A percentile compares a stretch with the other conserved stretches of the same genome.
Conservation (phyloP, 805 yeast species). For the Pichia ethanolica region DNA sequence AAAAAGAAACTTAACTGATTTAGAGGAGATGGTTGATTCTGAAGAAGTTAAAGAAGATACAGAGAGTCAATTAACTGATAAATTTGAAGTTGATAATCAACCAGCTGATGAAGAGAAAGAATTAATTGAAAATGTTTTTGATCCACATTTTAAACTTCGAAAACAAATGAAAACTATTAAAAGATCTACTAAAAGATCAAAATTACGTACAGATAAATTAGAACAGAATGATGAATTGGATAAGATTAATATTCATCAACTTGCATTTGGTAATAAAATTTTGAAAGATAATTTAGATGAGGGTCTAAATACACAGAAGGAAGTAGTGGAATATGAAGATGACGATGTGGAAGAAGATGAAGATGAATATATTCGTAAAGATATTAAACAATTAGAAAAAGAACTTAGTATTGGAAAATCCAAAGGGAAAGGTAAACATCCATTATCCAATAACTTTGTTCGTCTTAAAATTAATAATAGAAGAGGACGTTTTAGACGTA, state of each 20-base stretch:
- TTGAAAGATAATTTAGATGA: not conserved
- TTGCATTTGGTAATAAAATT: constrained; percentile 15
- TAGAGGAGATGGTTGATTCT: constrained; percentile 1
- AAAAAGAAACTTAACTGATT: constrained; percentile 6
- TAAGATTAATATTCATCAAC: constrained; percentile 36
- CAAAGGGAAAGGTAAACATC: constrained; percentile 18
- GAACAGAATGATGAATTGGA: constrained; percentile 26
- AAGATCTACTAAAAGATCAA: constrained; percentile 45
- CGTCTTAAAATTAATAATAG: constrained; percentile 26
- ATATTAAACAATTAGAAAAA: constrained; percentile 9
- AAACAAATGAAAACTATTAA: constrained; percentile 40
- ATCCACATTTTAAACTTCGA: constrained; percentile 10
- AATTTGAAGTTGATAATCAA: not conserved
- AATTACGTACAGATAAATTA: constrained; percentile 34
- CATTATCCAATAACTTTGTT: constrained; percentile 30
- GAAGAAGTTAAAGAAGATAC: not conserved
- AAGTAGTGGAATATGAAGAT: constrained; percentile 11
- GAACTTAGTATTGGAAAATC: constrained; percentile 14
- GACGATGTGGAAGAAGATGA: constrained; percentile 6
- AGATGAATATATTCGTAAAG: constrained; percentile 16
- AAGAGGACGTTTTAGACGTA: constrained; percentile 19
- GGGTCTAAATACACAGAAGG: not conserved
- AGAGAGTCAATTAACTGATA: constrained; percentile 11
- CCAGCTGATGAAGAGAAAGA: constrained; percentile 10
- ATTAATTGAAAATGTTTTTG: constrained; percentile 1